Evolutionary conservation across 331 rosid genomes (phyloP).

Genomic region (Rosa hybrid): DNA sequence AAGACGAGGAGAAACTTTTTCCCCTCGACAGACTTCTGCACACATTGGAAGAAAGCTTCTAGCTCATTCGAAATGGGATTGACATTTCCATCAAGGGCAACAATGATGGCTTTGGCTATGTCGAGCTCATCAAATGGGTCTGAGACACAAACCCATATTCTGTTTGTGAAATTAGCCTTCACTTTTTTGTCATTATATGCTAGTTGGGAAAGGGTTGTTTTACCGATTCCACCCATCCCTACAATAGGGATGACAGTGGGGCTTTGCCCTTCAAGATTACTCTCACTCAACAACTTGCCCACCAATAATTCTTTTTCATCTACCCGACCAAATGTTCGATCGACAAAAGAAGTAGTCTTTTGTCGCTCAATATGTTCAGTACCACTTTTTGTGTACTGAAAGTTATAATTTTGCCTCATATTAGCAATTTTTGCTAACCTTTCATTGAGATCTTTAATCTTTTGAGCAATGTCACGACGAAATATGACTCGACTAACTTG

Average conservation of each 20-base stretch:
- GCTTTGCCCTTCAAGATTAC: not conserved
- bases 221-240: not conserved
- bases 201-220: constrained; percentile 5
- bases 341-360: not conserved
- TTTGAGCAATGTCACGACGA: not conserved
- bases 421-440: not conserved
- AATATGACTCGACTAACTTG: not conserved
- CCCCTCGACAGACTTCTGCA: not conserved
- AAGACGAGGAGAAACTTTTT: not conserved
- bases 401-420: not conserved
- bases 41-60: not conserved
- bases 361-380: not conserved
- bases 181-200: not conserved
- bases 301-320: not conserved
- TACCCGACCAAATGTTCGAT: not conserved
- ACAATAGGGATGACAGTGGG: not conserved
- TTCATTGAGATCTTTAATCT: not conserved
- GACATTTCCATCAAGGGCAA: too few relatives aligned
- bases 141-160: constrained; percentile 10
- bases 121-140: not conserved
- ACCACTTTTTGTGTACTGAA: not conserved
- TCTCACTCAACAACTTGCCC: not conserved
- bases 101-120: not conserved
- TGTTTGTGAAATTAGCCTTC: not conserved
- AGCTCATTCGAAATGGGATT: not conserved